Conservation (phyloP, 2,329 filamentous ascomycete genomes). For the Hortaea sp. region DNA sequence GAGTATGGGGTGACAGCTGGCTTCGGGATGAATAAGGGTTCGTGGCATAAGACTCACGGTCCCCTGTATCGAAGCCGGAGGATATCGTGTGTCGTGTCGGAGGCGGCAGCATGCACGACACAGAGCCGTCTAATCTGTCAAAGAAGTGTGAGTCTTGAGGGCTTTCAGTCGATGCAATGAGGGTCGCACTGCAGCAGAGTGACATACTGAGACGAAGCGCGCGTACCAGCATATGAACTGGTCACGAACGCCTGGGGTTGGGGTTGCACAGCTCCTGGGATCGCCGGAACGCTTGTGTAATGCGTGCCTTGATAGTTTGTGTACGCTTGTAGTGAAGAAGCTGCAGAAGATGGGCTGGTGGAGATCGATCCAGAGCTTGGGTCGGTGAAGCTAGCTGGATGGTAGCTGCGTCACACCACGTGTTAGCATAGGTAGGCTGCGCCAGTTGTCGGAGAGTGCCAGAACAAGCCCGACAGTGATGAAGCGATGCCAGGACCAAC, state of each 20-base stretch:
- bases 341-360: conserved; percentile 42
- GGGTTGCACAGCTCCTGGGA: conserved; percentile 19
- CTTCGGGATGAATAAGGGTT: conserved; percentile 17
- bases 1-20: conserved; percentile 18
- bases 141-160: conserved; percentile 15
- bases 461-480: too few species aligned
- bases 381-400: conserved; percentile 42
- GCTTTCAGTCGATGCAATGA: background rate
- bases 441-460: too few species aligned
- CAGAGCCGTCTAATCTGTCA: conserved; percentile 19
- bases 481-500: too few species aligned
- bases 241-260: conserved; percentile 27
- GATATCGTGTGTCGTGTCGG: conserved; percentile 15
- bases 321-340: conserved; percentile 39
- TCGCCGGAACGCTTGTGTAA: conserved; percentile 26
- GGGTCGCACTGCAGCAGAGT: conserved; percentile 15
- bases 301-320: conserved; percentile 25
- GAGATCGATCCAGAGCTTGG: conserved; percentile 46
- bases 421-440: conserved; percentile 1
- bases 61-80: conserved; percentile 16
- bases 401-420: conserved; percentile 34
- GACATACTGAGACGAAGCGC: conserved; percentile 37
- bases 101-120: conserved; percentile 20
- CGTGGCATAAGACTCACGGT: conserved; percentile 19
- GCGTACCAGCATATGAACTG: conserved; percentile 30